Conservation (phyloP, 768 basidiomycete genomes). For the Tylopilus subfusipes region DNA sequence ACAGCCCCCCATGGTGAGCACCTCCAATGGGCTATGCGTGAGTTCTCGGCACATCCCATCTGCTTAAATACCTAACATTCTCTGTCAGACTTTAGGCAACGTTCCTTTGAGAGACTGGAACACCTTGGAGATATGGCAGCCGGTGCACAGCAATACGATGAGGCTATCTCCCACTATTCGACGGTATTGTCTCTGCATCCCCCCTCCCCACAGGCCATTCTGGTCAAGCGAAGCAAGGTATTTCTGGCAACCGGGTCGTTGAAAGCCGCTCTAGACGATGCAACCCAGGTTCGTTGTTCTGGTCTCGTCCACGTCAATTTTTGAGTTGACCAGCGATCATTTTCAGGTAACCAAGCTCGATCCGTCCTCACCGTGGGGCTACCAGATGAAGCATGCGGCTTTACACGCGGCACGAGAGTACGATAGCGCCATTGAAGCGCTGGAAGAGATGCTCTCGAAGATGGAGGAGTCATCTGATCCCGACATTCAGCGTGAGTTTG, state of each 20-base stretch:
- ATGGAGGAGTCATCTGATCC: too few species aligned
- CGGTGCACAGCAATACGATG: not conserved
- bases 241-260: not conserved
- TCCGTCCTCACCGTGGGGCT: too few species aligned
- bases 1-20: not conserved
- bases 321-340: not conserved
- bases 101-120: not conserved
- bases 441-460: too few species aligned
- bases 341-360: too few species aligned
- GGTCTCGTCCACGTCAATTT: not conserved
- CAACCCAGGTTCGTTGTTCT: not conserved
- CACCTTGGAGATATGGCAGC: not conserved
- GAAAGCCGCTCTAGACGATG: not conserved
- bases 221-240: not conserved
- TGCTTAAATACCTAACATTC: not conserved
- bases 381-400: too few species aligned
- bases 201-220: not conserved
- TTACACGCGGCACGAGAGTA: too few species aligned
- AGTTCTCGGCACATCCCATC: not conserved
- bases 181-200: not conserved
- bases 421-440: too few species aligned
- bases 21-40: not conserved
- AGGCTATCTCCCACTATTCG: not conserved
- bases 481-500: too few species aligned
- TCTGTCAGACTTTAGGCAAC: not conserved